A percentile compares a stretch with the other conserved stretches of the same genome.
Evolutionary conservation across 2,329 filamentous ascomycete genomes (phyloP).

Genomic region (Emmonsia crescens): DNA sequence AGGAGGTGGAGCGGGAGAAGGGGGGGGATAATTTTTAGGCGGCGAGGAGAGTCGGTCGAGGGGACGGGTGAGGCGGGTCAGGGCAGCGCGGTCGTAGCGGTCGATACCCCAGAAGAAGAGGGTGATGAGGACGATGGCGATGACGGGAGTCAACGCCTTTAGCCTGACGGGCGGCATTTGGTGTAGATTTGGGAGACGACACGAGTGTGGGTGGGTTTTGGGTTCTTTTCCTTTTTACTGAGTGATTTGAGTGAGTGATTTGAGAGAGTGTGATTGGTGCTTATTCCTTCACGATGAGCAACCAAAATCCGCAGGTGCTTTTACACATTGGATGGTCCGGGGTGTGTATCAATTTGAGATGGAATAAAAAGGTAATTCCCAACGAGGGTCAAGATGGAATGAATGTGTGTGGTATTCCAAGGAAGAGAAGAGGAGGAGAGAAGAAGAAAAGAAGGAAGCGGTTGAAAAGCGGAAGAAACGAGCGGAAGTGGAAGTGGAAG

Average conservation of each 20-base stretch:
- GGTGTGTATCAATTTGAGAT: background rate
- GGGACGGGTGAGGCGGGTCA: slow-evolving; percentile 28
- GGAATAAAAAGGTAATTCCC: background rate
- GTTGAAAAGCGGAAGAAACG: background rate
- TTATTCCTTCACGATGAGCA: too few species aligned
- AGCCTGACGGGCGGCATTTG: slow-evolving; percentile 23
- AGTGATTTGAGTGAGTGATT: background rate
- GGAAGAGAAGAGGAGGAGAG: background rate
- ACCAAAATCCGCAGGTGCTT: background rate
- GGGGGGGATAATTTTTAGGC: slow-evolving; percentile 5
- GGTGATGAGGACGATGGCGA: slow-evolving; percentile 28
- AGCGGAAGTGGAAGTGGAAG: too few species aligned
- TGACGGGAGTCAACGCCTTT: slow-evolving; percentile 29
- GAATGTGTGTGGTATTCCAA: too few species aligned
- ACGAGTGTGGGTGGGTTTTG: background rate
- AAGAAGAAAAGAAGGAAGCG: slow-evolving; percentile 7
- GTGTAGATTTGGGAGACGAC: background rate
- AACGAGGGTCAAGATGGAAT: background rate
- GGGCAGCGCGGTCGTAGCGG: slow-evolving; percentile 28
- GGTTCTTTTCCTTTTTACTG: background rate
- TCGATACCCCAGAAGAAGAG: slow-evolving; percentile 33
- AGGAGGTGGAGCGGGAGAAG: background rate
- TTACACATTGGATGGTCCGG: background rate
- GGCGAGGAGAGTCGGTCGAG: slow-evolving; percentile 19
- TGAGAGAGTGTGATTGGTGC: too few species aligned